phyloP scores from a whole-genome alignment of 768 basidiomycete species.

The Suillus decipiens region DNA sequence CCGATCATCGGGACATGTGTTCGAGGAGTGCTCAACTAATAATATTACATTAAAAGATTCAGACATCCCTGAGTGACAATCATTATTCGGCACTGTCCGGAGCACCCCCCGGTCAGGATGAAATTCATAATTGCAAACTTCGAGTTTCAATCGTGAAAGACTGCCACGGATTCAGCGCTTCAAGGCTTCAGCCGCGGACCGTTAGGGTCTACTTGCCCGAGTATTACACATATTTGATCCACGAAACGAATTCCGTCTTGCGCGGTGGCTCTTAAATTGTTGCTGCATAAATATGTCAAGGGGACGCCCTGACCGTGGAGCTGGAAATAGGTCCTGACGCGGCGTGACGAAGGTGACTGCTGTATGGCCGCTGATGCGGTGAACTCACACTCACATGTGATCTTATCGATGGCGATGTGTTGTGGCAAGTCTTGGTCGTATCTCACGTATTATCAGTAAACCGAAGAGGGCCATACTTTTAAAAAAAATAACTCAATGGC shows the following conservation, averaged over 20 bases:
- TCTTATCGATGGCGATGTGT: conserved; percentile 4
- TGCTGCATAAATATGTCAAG: background rate
- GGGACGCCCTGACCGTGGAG: conserved; percentile 3
- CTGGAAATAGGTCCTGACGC: background rate
- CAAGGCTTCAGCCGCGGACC: conserved; percentile 9
- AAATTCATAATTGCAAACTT: background rate
- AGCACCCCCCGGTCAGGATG: no score
- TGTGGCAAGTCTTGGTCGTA: background rate
- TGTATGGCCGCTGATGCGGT: background rate
- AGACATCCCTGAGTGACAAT: background rate
- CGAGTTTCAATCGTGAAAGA: no score
- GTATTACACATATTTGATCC: background rate
- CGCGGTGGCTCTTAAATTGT: background rate
- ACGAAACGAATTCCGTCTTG: background rate
- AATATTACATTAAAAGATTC: background rate
- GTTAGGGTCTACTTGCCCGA: background rate
- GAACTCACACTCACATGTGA: background rate
- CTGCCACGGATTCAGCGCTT: background rate
- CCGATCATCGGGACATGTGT: conserved; percentile 7
- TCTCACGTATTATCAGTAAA: conserved; percentile 1
- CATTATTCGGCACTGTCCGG: background rate
- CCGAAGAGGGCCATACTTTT: conserved; percentile 4
- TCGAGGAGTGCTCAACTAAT: conserved; percentile 5
- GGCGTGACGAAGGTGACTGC: conserved; percentile 4
- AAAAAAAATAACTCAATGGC: background rate